These are phyloP conservation scores for Trypanosoma scelopori DNA, from an alignment of 208 protist genomes.

Conservation along the genomic window DNA sequence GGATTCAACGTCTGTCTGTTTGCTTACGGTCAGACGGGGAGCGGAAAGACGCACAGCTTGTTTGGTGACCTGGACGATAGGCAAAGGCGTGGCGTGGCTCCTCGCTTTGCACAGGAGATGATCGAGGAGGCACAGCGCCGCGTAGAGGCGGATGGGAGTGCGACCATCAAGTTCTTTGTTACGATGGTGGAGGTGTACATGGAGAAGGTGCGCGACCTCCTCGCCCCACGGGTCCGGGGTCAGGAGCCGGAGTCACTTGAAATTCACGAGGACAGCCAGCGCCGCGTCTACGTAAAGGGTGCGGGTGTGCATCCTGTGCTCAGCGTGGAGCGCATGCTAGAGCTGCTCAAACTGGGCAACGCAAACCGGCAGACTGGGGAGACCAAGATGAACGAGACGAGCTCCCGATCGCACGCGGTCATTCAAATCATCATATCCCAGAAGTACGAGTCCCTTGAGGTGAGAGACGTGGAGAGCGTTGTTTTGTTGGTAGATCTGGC, in stretches of 20 bases:
- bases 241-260: slow-evolving; percentile 76
- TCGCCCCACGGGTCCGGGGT: slow-evolving; percentile 49
- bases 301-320: slow-evolving; percentile 73
- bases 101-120: slow-evolving; percentile 33
- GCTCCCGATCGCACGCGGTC: slow-evolving; percentile 97
- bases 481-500: slow-evolving; percentile 78
- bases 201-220: slow-evolving; percentile 55
- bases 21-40: slow-evolving; percentile 81
- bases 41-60: slow-evolving; percentile 75
- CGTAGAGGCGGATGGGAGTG: slow-evolving; percentile 20
- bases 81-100: slow-evolving; percentile 19
- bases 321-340: slow-evolving; percentile 57
- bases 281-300: slow-evolving; percentile 53
- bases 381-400: slow-evolving; percentile 72
- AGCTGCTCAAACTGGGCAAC: slow-evolving; percentile 60
- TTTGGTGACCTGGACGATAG: slow-evolving; percentile 44
- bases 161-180: slow-evolving; percentile 29
- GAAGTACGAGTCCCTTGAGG: slow-evolving; percentile 59
- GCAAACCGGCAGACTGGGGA: slow-evolving; percentile 48
- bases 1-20: slow-evolving; percentile 86
- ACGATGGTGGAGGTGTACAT: slow-evolving; percentile 68
- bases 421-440: slow-evolving; percentile 88
- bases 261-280: slow-evolving; percentile 56
- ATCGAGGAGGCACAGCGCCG: slow-evolving; percentile 37
- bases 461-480: slow-evolving; percentile 45